Evolutionary conservation across 2,329 filamentous ascomycete genomes (phyloP).

Genomic region (Colletotrichum simmondsii): DNA sequence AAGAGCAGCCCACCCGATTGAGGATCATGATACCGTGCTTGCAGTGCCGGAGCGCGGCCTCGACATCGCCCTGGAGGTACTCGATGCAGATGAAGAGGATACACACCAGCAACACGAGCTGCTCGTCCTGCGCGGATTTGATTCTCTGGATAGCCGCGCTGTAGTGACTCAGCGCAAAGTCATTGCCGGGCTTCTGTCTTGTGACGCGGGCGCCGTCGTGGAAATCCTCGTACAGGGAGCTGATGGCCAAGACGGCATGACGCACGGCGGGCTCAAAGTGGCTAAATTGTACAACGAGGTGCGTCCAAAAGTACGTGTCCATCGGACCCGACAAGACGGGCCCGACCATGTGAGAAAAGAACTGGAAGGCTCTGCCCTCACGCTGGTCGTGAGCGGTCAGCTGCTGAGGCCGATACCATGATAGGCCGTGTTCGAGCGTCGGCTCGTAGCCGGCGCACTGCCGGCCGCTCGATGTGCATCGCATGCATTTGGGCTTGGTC

Average conservation of each 20-base stretch:
- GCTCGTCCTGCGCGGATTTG: slow-evolving; percentile 40
- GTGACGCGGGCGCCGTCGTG: slow-evolving; percentile 27
- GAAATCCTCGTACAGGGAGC: slow-evolving; percentile 54
- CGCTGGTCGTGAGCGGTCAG: slow-evolving; percentile 35
- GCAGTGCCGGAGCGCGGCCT: slow-evolving; percentile 42
- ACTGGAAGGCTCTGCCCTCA: slow-evolving; percentile 34
- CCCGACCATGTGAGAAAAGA: slow-evolving; percentile 30
- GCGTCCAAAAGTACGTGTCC: slow-evolving; percentile 52
- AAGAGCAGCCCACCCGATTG: slow-evolving; percentile 42
- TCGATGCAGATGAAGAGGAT: slow-evolving; percentile 65
- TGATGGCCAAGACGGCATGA: slow-evolving; percentile 61
- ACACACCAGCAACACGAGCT: slow-evolving; percentile 55
- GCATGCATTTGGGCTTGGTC: slow-evolving; percentile 61
- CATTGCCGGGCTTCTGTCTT: slow-evolving; percentile 22
- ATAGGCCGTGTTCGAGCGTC: slow-evolving; percentile 23
- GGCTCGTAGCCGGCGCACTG: slow-evolving; percentile 39
- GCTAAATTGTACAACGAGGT: slow-evolving; percentile 58
- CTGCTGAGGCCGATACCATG: slow-evolving; percentile 33
- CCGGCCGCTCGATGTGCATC: slow-evolving; percentile 65
- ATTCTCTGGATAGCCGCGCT: slow-evolving; percentile 40
- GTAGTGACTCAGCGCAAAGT: slow-evolving; percentile 39
- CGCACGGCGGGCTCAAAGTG: slow-evolving; percentile 56
- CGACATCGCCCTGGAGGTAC: slow-evolving; percentile 60
- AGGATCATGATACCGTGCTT: slow-evolving; percentile 26
- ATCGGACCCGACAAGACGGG: slow-evolving; percentile 30